Conservation (phyloP, 169 alveolate species). For the Theileria orientalis region DNA sequence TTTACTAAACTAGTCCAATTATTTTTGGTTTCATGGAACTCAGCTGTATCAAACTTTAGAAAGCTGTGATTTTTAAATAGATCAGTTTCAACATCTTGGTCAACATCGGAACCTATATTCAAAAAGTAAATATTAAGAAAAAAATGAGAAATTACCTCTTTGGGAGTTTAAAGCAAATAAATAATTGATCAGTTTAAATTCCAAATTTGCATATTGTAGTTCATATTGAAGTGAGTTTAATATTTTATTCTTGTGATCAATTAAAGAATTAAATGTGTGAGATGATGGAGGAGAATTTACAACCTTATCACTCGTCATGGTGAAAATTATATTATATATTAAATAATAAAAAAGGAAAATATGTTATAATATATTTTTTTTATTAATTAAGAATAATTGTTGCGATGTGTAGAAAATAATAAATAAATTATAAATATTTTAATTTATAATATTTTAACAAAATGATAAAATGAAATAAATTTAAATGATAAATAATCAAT, state of each 20-base stretch:
- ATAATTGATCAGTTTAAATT: slow-evolving; percentile 17
- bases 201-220: slow-evolving; percentile 26
- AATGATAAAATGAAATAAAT: no score
- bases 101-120: not conserved
- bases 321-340: not conserved
- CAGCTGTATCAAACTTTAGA: slow-evolving; percentile 17
- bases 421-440: not conserved
- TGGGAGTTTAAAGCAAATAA: not conserved
- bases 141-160: not conserved
- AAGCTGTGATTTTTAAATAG: not conserved
- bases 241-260: slow-evolving; percentile 24
- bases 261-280: slow-evolving; percentile 29
- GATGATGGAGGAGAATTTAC: slow-evolving; percentile 1
- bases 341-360: not conserved
- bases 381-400: not conserved
- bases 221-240: slow-evolving; percentile 32
- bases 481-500: not conserved
- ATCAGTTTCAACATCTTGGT: not conserved
- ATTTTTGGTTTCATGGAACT: slow-evolving; percentile 15
- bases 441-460: not conserved
- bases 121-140: not conserved
- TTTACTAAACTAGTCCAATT: slow-evolving; percentile 13
- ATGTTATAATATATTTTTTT: not conserved
- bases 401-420: no score
- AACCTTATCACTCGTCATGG: not conserved